Evolutionary conservation across 805 yeast species (phyloP), one percentile per base, ranked within the genome.

Genomic region (Metschnikowia sp.): DNA sequence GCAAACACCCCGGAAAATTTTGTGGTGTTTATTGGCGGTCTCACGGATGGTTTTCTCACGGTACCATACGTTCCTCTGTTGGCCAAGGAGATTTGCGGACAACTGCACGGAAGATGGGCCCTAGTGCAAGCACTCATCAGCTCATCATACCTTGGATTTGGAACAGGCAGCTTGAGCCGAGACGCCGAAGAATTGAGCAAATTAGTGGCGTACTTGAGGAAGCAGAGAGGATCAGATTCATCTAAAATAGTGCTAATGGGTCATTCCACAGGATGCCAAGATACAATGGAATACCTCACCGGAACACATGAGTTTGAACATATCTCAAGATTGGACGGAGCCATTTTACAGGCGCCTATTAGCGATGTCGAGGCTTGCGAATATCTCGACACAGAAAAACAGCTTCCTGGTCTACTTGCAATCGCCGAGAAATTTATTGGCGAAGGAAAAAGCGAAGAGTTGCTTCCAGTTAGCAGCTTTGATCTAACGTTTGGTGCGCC

Each of bases 241-340:
- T 56, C 66, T 33, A 79, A 74, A 50, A 66, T 87, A 28, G 83
- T 84, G 9, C 61, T 88, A 8, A 71, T 83, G 75, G 96, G 96
- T 13, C 92, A 86, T 58, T 87, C 92, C 19, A 88, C 96, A 0
- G 96, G 96, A 0, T 79, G 87, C 45, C 96, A 88, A 63, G 88
- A 88, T 59, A 76, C 81, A 1, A 68, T 87, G 59, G 77, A 81
- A 49, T 86, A 82, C 55, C 51, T 81, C 12, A 62, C 81, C 38
- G 74, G 74, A 39, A 48, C 49, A 5, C 41, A 45, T 0, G 49
- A 36, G 8, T 55, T 53, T 26, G 59, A 54, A n/a, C 34, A 45
- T 1, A 48, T 53, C 2, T 47, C 49, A 15, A 51, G 43, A 1
- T 48, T 82, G 12, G 79, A 80, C 42, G 88, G 78, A 3, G 84